Conservation (phyloP, 1,284 basidiomycete genomes). For the Cutaneotrichosporon arboriforme region DNA sequence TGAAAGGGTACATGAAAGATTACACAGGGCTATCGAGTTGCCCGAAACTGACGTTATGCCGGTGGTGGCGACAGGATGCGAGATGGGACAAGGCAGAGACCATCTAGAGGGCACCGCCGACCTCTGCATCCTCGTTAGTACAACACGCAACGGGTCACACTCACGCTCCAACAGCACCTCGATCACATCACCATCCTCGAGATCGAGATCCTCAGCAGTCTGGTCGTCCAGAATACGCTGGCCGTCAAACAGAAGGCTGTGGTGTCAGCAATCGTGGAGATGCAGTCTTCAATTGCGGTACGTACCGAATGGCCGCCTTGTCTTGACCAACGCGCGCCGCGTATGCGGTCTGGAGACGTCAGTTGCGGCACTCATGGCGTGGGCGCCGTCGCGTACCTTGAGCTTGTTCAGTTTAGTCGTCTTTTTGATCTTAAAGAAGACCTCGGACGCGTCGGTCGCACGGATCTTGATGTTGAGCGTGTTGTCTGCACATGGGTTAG, state of each 20-base stretch:
- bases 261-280: neutral
- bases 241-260: slow-evolving; percentile 81
- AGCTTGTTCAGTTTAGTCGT: slow-evolving; percentile 91
- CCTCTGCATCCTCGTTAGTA: slow-evolving; percentile 21
- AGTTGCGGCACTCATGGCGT: neutral
- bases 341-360: slow-evolving; percentile 66
- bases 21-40: slow-evolving; percentile 1
- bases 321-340: slow-evolving; percentile 91
- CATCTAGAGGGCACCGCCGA: slow-evolving; percentile 26
- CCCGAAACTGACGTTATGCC: neutral
- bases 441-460: slow-evolving; percentile 74
- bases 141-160: slow-evolving; percentile 41
- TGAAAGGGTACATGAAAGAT: neutral
- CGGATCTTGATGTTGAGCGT: slow-evolving; percentile 82
- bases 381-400: slow-evolving; percentile 26
- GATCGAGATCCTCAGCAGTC: slow-evolving; percentile 72
- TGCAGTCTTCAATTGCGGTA: slow-evolving; percentile 12
- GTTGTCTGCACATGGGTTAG: slow-evolving; percentile 51
- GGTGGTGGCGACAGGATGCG: neutral
- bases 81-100: neutral
- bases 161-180: slow-evolving; percentile 89
- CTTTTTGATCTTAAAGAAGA: slow-evolving; percentile 97
- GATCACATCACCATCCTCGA: slow-evolving; percentile 79
- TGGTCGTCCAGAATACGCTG: slow-evolving; percentile 74
- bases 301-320: slow-evolving; percentile 74